Conservation (phyloP, 345 rosid genomes). For the Populus nigra region DNA sequence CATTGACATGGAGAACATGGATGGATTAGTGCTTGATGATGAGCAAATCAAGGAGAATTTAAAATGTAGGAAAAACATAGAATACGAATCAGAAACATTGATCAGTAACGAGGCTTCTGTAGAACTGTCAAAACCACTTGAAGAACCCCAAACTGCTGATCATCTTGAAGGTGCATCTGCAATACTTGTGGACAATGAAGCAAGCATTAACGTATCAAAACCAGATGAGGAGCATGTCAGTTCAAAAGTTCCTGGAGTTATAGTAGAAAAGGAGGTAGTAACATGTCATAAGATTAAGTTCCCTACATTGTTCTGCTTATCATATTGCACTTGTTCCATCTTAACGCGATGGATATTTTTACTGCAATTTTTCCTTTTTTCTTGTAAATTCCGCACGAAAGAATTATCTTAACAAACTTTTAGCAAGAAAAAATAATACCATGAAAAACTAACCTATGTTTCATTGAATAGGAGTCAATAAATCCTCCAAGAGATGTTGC, state of each 20-base stretch:
- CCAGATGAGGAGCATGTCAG: constrained; percentile 9
- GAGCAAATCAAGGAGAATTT: constrained; percentile 10
- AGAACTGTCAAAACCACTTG: constrained; percentile 2
- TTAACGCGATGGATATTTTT: not conserved
- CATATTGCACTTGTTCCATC: not conserved
- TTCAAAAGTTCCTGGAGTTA: constrained; percentile 7
- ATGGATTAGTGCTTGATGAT: not conserved
- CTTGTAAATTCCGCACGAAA: not conserved
- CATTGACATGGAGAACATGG: not conserved
- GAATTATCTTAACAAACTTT: not conserved
- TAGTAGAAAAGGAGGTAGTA: constrained; percentile 24
- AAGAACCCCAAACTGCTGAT: not conserved
- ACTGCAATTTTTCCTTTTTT: not conserved
- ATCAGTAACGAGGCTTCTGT: not conserved
- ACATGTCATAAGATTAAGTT: not conserved
- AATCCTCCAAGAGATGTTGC: constrained; percentile 11
- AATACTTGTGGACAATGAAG: constrained; percentile 1
- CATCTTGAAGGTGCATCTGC: constrained; percentile 9
- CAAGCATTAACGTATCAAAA: constrained; percentile 4
- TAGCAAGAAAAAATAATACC: not conserved
- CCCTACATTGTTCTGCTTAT: not conserved
- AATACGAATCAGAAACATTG: constrained; percentile 13
- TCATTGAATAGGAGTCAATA: constrained; percentile 27
- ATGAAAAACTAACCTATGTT: constrained; percentile 7
- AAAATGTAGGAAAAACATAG: not conserved